Evolutionary conservation across 139 green algal genomes (phyloP).

Genomic region (Tetradesmus obliquus): DNA sequence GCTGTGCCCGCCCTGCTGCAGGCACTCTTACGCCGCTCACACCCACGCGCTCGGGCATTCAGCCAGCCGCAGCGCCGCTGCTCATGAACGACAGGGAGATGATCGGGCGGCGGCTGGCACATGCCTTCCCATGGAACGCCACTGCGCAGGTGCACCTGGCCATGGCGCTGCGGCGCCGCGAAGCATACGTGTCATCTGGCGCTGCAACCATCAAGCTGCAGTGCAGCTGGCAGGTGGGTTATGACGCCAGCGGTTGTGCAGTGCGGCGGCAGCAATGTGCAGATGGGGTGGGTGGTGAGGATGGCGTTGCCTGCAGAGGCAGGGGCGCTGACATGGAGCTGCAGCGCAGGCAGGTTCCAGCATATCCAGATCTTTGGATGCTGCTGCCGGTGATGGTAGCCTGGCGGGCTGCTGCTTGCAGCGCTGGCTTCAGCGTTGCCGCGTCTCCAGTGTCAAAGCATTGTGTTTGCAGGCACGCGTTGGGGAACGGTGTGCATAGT

Average conservation of each 20-base stretch:
- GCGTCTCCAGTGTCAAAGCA: no score
- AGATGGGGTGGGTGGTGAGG: neutral
- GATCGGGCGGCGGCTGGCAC: slow-evolving; percentile 53
- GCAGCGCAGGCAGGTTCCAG: neutral
- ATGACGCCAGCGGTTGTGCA: neutral
- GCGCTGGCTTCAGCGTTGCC: no score
- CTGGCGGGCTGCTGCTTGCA: neutral
- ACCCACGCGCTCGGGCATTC: neutral
- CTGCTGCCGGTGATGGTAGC: neutral
- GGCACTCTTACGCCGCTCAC: neutral
- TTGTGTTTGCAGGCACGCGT: no score
- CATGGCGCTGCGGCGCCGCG: slow-evolving; percentile 54
- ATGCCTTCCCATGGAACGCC: slow-evolving; percentile 60
- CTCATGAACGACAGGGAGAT: slow-evolving; percentile 44
- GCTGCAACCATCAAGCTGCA: slow-evolving; percentile 33
- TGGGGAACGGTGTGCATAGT: no score
- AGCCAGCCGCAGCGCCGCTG: slow-evolving; percentile 12
- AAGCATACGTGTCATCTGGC: slow-evolving; percentile 31
- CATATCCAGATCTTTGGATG: neutral
- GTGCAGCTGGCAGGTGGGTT: slow-evolving; percentile 21
- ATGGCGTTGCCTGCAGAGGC: neutral
- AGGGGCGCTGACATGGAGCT: neutral
- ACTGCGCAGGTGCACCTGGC: slow-evolving; percentile 55
- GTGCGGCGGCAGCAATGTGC: no score
- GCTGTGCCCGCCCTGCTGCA: neutral